Evolutionary conservation across 2,329 filamentous ascomycete genomes (phyloP).

Genomic region (Cladophialophora exuberans): DNA sequence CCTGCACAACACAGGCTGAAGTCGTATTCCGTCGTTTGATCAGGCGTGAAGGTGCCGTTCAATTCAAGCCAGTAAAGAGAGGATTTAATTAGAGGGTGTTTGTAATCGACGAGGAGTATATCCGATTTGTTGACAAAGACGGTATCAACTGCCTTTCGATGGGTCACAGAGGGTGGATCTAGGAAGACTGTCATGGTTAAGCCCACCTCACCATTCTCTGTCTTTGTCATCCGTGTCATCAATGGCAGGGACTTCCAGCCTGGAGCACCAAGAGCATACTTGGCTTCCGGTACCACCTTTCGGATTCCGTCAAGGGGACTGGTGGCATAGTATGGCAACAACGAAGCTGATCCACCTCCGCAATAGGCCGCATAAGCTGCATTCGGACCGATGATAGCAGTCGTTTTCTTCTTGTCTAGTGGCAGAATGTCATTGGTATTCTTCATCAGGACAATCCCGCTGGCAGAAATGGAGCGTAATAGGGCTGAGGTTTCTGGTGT

Average conservation of each 20-base stretch:
- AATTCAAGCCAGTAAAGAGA: constrained; percentile 63
- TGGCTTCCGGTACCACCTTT: constrained; percentile 42
- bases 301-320: constrained; percentile 50
- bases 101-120: constrained; percentile 58
- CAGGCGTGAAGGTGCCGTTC: constrained; percentile 63
- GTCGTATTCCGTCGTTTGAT: constrained; percentile 65
- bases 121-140: constrained; percentile 48
- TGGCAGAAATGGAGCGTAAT: constrained; percentile 66
- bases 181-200: constrained; percentile 67
- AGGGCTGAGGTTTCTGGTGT: constrained; percentile 66
- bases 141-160: constrained; percentile 57
- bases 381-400: constrained; percentile 60
- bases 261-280: constrained; percentile 64
- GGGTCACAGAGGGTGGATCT: constrained; percentile 55
- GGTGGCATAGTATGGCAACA: constrained; percentile 50
- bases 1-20: constrained; percentile 69
- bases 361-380: constrained; percentile 53
- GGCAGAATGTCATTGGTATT: constrained; percentile 69
- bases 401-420: constrained; percentile 48
- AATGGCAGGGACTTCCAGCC: constrained; percentile 67
- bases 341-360: constrained; percentile 67
- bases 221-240: constrained; percentile 57
- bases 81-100: constrained; percentile 55
- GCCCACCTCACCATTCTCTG: constrained; percentile 57
- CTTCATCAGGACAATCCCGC: constrained; percentile 74